Evolutionary conservation across 768 basidiomycete genomes (phyloP).

Genomic region (Baorangia bicolor): DNA sequence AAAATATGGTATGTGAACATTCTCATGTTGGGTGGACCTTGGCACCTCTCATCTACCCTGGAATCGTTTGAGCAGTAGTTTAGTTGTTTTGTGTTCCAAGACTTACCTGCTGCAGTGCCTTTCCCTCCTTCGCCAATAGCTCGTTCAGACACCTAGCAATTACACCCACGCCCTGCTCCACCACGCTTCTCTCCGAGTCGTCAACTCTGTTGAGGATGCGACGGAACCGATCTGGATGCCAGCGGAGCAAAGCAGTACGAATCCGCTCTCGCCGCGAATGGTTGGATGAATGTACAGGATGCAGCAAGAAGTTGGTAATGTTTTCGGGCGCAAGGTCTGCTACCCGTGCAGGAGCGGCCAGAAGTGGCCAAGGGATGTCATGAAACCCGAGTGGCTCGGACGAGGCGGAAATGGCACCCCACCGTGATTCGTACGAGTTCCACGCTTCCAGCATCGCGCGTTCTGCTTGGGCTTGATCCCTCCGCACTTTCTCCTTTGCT

Average conservation of each 20-base stretch:
- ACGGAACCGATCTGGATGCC: slow-evolving; percentile 81
- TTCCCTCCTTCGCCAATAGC: slow-evolving; percentile 45
- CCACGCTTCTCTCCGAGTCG: slow-evolving; percentile 48
- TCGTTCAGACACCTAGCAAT: slow-evolving; percentile 70
- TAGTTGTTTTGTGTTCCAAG: background rate
- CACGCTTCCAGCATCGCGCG: slow-evolving; percentile 55
- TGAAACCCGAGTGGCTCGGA: slow-evolving; percentile 53
- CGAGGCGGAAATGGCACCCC: slow-evolving; percentile 51
- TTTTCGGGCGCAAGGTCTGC: slow-evolving; percentile 54
- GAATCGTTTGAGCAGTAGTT: background rate
- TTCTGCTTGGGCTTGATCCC: slow-evolving; percentile 42
- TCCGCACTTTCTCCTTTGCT: slow-evolving; percentile 43
- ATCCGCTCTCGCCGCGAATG: slow-evolving; percentile 65
- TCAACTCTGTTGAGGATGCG: slow-evolving; percentile 52
- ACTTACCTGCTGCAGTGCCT: slow-evolving; percentile 20
- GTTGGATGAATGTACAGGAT: slow-evolving; percentile 57
- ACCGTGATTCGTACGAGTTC: slow-evolving; percentile 62
- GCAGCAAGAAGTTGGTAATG: slow-evolving; percentile 62
- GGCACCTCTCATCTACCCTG: slow-evolving; percentile 21
- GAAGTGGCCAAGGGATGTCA: slow-evolving; percentile 71
- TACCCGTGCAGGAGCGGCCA: slow-evolving; percentile 38
- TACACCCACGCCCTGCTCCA: slow-evolving; percentile 64
- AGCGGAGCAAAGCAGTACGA: slow-evolving; percentile 63
- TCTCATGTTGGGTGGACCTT: background rate
- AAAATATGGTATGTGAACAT: background rate